Base-by-base conservation (phyloP, 805 yeast genomes). In the Hanseniaspora thailandica region DNA sequence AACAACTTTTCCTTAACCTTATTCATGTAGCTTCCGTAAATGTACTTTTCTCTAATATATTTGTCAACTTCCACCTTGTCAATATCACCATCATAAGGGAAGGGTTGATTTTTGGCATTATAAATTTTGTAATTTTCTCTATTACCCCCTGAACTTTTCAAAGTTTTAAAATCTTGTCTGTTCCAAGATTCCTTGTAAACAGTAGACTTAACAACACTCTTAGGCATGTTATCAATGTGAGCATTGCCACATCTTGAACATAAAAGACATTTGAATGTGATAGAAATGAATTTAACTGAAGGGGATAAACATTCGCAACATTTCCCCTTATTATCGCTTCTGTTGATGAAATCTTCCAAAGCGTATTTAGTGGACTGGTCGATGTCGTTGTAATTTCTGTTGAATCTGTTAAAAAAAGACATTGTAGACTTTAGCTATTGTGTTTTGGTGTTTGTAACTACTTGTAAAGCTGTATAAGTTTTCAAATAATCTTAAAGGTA, bases 181-280 rank as follows among this genome's bases (percentile, higher is more conserved):
- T 72, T 59, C 95, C 95, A 86, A 3, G 70, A 66, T 59, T 86
- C 95, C 5, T 88, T 79, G 52, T 86, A 69, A 12, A 39, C 43
- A 13, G 47, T 49, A 0, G 89, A 82, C 61, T 84, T 84, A 7
- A 85, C 86, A 48, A 71, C 68, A 5, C 89, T 81, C 1, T 72
- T 60, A 0, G 87, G 85, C 41, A 85, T 70, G 15, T 63, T 56
- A 54, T 76, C 76, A 56, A 86, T 71, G 66, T 86, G 95, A 33
- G 81, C 73, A 3, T 86, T 78, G 8, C 94, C 90, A 73, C 95
- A 86, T 58, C 93, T 71, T 15, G 93, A 93, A 69, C 95, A 86
- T 17, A 86, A 69, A 55, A 86, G 80, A 4, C 85, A 68, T 26
- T 94, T 95, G 41, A 85, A 55, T 47, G 65, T 64, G 3, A 61